Conservation (phyloP, 1,139 yeast species). For the Hansenula sp. region DNA sequence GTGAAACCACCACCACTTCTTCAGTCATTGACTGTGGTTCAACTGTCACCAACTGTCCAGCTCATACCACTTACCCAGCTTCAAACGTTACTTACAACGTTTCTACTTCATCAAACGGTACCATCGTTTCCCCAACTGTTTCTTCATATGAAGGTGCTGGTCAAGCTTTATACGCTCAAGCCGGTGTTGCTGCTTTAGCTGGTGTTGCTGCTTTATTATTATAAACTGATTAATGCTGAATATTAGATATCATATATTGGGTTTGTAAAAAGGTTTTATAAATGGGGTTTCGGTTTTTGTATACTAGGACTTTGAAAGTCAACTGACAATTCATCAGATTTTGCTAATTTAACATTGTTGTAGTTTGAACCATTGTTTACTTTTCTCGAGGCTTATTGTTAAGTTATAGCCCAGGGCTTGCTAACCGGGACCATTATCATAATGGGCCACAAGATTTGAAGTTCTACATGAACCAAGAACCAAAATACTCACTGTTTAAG, state of each 20-base stretch:
- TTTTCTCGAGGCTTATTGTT: no score
- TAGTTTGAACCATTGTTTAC: neutral
- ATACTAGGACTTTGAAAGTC: neutral
- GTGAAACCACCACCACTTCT: constrained; percentile 22
- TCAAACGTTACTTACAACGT: constrained; percentile 13
- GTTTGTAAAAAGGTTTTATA: neutral
- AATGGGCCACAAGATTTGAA: no score
- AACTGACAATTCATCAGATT: no score
- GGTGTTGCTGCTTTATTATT: constrained; percentile 29
- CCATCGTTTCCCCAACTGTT: constrained; percentile 20
- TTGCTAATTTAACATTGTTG: neutral
- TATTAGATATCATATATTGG: neutral
- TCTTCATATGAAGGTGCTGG: constrained; percentile 33
- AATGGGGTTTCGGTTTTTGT: neutral
- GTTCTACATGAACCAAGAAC: no score
- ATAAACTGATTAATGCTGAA: constrained; percentile 8
- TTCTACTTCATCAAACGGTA: constrained; percentile 23
- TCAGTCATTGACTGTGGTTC: constrained; percentile 28
- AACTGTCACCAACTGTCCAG: constrained; percentile 30
- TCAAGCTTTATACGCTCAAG: constrained; percentile 26
- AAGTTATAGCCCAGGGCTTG: no score
- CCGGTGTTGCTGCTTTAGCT: constrained; percentile 34
- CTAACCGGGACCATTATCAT: no score
- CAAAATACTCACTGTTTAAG: no score
- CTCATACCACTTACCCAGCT: constrained; percentile 4